phyloP scores from a whole-genome alignment of 805 yeast species.

The Pichia heedii region DNA sequence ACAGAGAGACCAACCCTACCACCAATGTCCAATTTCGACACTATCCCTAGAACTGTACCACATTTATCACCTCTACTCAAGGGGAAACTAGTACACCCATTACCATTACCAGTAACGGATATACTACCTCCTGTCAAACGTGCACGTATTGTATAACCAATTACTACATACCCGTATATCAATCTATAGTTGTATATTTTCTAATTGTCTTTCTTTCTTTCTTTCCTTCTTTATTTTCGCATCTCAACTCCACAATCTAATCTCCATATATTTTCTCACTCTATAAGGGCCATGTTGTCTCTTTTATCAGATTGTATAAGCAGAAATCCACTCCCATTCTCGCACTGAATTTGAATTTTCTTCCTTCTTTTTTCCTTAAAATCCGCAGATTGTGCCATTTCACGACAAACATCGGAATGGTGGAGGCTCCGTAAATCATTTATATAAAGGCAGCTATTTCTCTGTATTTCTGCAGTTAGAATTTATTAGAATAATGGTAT shows the following conservation, averaged over 20 bases:
- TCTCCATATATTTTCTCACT: too few species aligned
- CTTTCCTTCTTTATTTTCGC: too few species aligned
- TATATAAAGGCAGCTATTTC: neutral
- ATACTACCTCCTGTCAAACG: neutral
- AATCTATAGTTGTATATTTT: too few species aligned
- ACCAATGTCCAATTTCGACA: neutral
- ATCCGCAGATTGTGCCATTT: slow-evolving; percentile 4
- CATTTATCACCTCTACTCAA: neutral
- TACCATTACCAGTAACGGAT: neutral
- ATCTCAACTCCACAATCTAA: too few species aligned
- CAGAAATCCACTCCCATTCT: too few species aligned
- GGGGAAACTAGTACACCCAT: neutral
- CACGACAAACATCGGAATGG: slow-evolving; percentile 2
- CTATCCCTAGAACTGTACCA: neutral
- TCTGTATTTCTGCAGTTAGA: too few species aligned
- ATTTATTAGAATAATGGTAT: too few species aligned
- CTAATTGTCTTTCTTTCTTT: too few species aligned
- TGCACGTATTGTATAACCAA: neutral
- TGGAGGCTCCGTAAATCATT: neutral
- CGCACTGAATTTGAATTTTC: too few species aligned
- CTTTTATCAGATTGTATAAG: too few species aligned
- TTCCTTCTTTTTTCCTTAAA: neutral
- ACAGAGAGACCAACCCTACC: neutral
- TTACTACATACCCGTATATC: too few species aligned
- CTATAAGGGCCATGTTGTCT: too few species aligned